These are phyloP conservation scores for Sporothrix brasiliensis DNA, from an alignment of 2,329 filamentous ascomycete genomes.

Conservation along the genomic window DNA sequence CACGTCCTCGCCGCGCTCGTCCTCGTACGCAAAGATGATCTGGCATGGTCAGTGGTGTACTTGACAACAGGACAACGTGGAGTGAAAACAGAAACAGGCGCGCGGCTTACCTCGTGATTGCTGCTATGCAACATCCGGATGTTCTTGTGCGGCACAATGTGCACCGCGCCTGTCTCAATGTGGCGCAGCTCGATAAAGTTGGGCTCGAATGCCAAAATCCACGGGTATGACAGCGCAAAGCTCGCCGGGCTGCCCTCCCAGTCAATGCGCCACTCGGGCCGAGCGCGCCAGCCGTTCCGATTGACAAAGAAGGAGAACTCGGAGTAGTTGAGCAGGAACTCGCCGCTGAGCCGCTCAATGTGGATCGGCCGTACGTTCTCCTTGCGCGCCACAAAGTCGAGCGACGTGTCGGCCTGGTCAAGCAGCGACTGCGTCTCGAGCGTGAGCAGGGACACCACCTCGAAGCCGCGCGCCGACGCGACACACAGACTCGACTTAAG, in stretches of 20 bases:
- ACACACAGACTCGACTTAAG: constrained; percentile 95
- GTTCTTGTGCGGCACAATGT: constrained; percentile 95
- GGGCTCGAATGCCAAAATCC: constrained; percentile 94
- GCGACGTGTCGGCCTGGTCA: constrained; percentile 94
- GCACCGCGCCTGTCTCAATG: constrained; percentile 90
- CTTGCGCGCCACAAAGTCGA: constrained; percentile 93
- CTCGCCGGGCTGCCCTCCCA: constrained; percentile 94
- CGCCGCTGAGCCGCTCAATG: constrained; percentile 94
- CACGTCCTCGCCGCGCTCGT: constrained; percentile 89
- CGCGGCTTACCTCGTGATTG: constrained; percentile 79
- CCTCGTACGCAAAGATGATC: constrained; percentile 98
- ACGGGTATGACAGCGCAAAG: constrained; percentile 94
- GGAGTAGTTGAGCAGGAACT: constrained; percentile 96
- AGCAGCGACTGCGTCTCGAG: constrained; percentile 97
- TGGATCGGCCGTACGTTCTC: constrained; percentile 94
- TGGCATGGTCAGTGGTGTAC: constrained; percentile 62
- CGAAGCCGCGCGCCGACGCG: constrained; percentile 91
- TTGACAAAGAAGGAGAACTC: constrained; percentile 99
- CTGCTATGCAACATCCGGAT: constrained; percentile 97
- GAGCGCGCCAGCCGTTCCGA: constrained; percentile 93
- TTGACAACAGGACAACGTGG: not conserved
- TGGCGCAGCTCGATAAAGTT: constrained; percentile 97
- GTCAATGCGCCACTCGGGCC: constrained; percentile 94
- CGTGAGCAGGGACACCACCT: constrained; percentile 94
- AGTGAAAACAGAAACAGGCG: not conserved